A percentile compares a stretch with the other conserved stretches of the same genome.
Evolutionary conservation across 345 rosid species (phyloP).

Genomic region (Brassica cretica): DNA sequence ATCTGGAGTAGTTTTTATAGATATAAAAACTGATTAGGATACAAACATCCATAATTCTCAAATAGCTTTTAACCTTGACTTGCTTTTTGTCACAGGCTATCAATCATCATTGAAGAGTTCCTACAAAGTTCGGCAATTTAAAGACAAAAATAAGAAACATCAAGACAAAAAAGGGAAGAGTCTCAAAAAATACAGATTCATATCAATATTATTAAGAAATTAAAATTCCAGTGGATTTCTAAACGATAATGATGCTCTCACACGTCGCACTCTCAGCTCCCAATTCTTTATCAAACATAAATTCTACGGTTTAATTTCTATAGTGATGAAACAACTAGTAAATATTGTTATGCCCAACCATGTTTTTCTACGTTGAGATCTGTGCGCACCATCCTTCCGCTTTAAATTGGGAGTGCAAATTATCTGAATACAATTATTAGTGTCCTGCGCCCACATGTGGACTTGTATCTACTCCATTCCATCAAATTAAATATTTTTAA

Average conservation of each 20-base stretch:
- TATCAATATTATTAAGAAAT: background rate
- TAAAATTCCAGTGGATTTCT: background rate
- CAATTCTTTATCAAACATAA: constrained; percentile 24
- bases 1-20: constrained; percentile 1
- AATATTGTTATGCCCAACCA: constrained; percentile 14
- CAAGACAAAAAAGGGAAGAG: background rate
- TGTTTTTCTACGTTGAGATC: constrained; percentile 21
- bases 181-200: background rate
- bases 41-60: background rate
- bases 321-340: background rate
- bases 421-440: background rate
- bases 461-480: constrained; percentile 21
- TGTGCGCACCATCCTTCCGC: constrained; percentile 15
- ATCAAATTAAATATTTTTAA: background rate
- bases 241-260: background rate
- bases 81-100: background rate
- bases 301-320: background rate
- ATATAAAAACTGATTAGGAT: background rate
- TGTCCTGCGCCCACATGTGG: background rate
- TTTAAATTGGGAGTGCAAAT: background rate
- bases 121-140: background rate
- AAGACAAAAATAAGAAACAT: no score
- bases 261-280: background rate
- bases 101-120: background rate
- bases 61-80: background rate